These are phyloP conservation scores for Backusella tarrabulga DNA, from an alignment of 192 early-diverging fungal species.

Conservation along the genomic window DNA sequence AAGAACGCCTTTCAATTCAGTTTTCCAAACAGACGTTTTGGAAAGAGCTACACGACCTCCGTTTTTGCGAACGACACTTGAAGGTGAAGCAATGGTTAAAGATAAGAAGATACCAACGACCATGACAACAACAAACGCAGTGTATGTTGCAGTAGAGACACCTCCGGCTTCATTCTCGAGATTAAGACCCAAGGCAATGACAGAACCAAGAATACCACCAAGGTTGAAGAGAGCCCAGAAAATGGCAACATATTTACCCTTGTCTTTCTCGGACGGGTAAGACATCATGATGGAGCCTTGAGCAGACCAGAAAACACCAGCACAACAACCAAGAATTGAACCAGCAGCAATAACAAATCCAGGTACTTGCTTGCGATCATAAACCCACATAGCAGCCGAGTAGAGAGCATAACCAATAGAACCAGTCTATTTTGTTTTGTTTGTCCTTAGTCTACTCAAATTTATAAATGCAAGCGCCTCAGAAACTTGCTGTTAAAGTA, in stretches of 20 bases:
- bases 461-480: neutral
- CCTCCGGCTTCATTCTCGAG: slow-evolving; percentile 32
- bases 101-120: slow-evolving; percentile 18
- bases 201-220: slow-evolving; percentile 78
- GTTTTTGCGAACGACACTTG: slow-evolving; percentile 60
- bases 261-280: slow-evolving; percentile 77
- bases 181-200: slow-evolving; percentile 46
- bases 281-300: slow-evolving; percentile 85
- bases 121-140: slow-evolving; percentile 34
- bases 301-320: slow-evolving; percentile 71
- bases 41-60: slow-evolving; percentile 60
- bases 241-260: slow-evolving; percentile 76
- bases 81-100: slow-evolving; percentile 34
- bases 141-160: slow-evolving; percentile 33
- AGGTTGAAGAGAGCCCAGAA: slow-evolving; percentile 90
- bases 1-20: slow-evolving; percentile 48
- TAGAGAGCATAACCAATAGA: slow-evolving; percentile 68
- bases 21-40: slow-evolving; percentile 59
- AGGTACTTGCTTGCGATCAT: slow-evolving; percentile 52
- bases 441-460: neutral
- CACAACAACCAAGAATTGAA: slow-evolving; percentile 76
- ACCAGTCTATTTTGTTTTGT: slow-evolving; percentile 42
- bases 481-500: slow-evolving; percentile 17
- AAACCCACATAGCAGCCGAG: slow-evolving; percentile 56
- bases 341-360: slow-evolving; percentile 74